Evolutionary conservation across 176 grass and related monocot genomes (phyloP).

Genomic region (Oryza coarctata): DNA sequence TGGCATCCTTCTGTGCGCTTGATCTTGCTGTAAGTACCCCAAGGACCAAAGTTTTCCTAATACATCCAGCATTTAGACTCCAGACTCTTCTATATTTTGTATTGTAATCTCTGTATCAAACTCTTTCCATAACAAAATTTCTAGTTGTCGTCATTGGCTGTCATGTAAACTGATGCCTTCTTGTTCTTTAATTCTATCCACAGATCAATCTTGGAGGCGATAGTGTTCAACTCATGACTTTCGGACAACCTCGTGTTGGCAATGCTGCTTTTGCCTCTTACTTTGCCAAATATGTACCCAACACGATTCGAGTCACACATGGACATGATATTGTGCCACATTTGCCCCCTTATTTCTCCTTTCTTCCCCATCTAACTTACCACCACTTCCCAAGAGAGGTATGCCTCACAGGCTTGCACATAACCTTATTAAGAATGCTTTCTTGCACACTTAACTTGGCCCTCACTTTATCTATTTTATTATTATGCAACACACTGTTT

Average conservation of each 20-base stretch:
- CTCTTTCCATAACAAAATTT: neutral
- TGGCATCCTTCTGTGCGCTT: constrained; percentile 67
- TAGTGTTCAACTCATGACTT: constrained; percentile 56
- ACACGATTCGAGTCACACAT: constrained; percentile 56
- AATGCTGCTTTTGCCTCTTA: constrained; percentile 60
- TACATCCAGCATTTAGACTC: neutral
- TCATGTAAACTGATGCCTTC: neutral
- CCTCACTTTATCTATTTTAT: neutral
- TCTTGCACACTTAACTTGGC: neutral
- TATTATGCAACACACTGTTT: neutral
- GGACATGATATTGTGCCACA: constrained; percentile 65
- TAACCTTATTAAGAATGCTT: neutral
- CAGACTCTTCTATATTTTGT: neutral
- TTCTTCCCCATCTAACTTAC: constrained; percentile 50
- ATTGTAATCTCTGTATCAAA: too few species aligned
- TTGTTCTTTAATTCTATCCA: constrained; percentile 8
- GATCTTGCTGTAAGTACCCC: constrained; percentile 55
- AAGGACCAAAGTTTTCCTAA: neutral
- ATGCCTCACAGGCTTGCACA: neutral
- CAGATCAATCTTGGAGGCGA: constrained; percentile 53
- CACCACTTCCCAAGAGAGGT: constrained; percentile 65
- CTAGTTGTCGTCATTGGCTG: neutral
- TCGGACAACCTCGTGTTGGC: constrained; percentile 72
- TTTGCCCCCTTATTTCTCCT: constrained; percentile 74
- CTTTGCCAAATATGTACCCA: constrained; percentile 55